Evolutionary conservation across 176 grass and related monocot species (phyloP).

Genomic region (Pontederia paniculata): DNA sequence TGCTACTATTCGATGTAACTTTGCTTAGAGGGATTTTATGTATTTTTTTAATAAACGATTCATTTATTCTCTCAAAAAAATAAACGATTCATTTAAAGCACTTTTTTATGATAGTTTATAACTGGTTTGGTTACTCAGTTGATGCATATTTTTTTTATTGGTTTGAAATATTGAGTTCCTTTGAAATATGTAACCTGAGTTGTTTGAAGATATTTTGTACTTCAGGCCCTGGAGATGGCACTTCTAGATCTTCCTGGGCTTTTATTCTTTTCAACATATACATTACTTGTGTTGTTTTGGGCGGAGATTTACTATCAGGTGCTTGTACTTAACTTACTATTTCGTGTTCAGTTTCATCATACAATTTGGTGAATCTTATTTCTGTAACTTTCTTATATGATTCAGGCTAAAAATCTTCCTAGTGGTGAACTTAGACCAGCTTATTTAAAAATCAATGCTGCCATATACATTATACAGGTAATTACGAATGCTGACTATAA

Average conservation of each 20-base stretch:
- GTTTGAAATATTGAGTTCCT: too few relatives aligned
- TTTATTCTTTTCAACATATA: slow-evolving; percentile 90
- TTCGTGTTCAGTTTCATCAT: not conserved
- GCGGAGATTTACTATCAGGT: slow-evolving; percentile 94
- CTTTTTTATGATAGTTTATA: too few relatives aligned
- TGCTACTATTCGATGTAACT: too few relatives aligned
- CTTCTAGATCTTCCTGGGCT: slow-evolving; percentile 89
- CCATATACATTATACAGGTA: slow-evolving; percentile 63
- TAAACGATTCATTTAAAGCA: too few relatives aligned
- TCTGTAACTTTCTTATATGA: not conserved
- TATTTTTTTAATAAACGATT: too few relatives aligned
- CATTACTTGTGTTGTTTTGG: slow-evolving; percentile 81
- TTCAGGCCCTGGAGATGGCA: slow-evolving; percentile 76
- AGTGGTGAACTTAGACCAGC: slow-evolving; percentile 55
- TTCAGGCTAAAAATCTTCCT: slow-evolving; percentile 39
- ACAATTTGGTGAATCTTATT: not conserved
- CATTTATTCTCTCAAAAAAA: too few relatives aligned
- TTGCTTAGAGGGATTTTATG: too few relatives aligned
- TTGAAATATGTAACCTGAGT: not conserved
- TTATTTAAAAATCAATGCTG: slow-evolving; percentile 45
- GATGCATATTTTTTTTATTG: too few relatives aligned
- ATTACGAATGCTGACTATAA: not conserved
- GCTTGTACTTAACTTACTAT: not conserved
- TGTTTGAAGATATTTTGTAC: not conserved
- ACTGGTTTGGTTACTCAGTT: too few relatives aligned